Evolutionary conservation across 768 basidiomycete genomes (phyloP), one percentile per base, ranked within the genome.

Genomic region (Naganishia randhawae): DNA sequence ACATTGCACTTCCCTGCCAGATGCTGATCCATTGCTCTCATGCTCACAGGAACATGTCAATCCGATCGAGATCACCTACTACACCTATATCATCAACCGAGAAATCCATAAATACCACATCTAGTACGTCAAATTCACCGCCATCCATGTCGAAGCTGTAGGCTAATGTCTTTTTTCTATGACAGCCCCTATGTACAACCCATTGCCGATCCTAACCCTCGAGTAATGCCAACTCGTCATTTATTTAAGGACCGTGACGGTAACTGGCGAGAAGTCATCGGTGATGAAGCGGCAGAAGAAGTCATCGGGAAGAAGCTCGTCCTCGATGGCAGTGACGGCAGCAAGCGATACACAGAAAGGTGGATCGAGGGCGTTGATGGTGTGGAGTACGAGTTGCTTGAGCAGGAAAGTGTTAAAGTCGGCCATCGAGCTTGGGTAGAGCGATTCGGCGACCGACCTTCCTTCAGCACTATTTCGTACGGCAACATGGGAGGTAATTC

Each of bases 141-240:
- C n/a, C n/a, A n/a, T 16, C 22, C 19, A 9, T 31, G 8, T 8
- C 25, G 27, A 29, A 16, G 7, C 33, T 31, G 66, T 10, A 2
- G 22, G 19, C 29, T 27, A 11, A 45, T 68, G 25, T 48, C 6
- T 16, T 55, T 31, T 29, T 35, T 31, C 4, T 31, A 31, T 11
- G 37, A 50, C 63, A 77, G 77, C 62, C 78, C 78, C 22, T 73
- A 71, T 61, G 77, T 79, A 53, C 77, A 77, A 65, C 78, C 78
- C 27, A 73, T 79, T 41, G 65, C 66, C 50, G 78, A 79, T 55
- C 77, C 78, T 10, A 53, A 75, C 37, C 78, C 78, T 3, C 76
- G 73, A 39, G n/a, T 71, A 3, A 71, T 76, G 32, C 66, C 72
- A 9, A 74, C 77, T 6, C 73, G 75, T 3, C 78, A 79, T 62